Conservation (phyloP, 2,329 filamentous ascomycete genomes). For the Fusarium hostae region DNA sequence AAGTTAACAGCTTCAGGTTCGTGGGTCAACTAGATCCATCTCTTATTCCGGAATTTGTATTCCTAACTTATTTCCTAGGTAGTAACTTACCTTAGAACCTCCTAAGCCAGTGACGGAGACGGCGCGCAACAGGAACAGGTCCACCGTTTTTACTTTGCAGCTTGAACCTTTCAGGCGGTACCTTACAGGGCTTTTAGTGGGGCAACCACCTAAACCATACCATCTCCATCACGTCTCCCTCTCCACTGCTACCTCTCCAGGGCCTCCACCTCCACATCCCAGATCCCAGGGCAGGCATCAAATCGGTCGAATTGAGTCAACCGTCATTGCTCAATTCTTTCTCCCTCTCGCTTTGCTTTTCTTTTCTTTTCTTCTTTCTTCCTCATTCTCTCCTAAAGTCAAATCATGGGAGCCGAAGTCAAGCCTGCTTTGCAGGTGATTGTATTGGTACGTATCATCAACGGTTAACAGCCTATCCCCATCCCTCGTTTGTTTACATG, state of each 20-base stretch:
- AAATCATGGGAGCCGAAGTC: conserved; percentile 41
- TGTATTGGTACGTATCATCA: conserved; percentile 71
- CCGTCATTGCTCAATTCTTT: conserved; percentile 5
- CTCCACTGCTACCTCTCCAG: neutral
- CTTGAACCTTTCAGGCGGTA: conserved; percentile 33
- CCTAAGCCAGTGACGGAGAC: conserved; percentile 24
- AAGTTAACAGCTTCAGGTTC: neutral
- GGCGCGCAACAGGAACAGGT: conserved; percentile 9
- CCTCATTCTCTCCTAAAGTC: neutral
- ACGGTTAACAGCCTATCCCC: neutral
- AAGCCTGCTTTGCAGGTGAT: conserved; percentile 76
- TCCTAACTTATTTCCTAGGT: neutral
- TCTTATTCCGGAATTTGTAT: conserved; percentile 21
- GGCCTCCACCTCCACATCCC: conserved; percentile 1
- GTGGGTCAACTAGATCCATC: neutral
- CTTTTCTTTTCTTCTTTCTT: neutral
- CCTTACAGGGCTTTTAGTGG: conserved; percentile 38
- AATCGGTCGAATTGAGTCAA: conserved; percentile 6
- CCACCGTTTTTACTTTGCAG: conserved; percentile 21
- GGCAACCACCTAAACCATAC: conserved; percentile 8
- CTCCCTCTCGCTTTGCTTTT: neutral
- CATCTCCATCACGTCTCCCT: neutral
- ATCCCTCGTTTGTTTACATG: conserved; percentile 22
- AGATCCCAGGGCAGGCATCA: conserved; percentile 16
- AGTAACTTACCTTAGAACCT: neutral